Percentiles rank a stretch among this genome's conserved stretches.
Evolutionary conservation across 768 basidiomycete species (phyloP).

Genomic region (Termitomyces sp.): DNA sequence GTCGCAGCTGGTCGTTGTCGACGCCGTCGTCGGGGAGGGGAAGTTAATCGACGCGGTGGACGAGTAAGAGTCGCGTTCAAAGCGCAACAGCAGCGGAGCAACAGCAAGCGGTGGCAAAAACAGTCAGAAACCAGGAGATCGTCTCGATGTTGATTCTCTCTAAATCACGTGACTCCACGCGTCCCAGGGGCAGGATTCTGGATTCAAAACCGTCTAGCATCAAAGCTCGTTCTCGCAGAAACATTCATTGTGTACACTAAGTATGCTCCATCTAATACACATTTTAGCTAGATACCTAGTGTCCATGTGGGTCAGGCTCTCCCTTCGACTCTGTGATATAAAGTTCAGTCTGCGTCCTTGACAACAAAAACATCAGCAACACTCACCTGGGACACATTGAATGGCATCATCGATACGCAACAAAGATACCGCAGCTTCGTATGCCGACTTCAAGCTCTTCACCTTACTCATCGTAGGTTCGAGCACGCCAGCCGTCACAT

Average conservation of each 20-base stretch:
- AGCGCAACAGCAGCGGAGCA: background rate
- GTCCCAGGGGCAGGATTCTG: slow-evolving; percentile 3
- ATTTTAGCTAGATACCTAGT: slow-evolving; percentile 34
- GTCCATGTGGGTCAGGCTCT: slow-evolving; percentile 74
- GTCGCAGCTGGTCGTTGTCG: slow-evolving; percentile 26
- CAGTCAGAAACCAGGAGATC: slow-evolving; percentile 14
- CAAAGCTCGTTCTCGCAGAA: too few relatives aligned
- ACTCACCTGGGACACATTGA: slow-evolving; percentile 81
- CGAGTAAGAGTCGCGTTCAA: slow-evolving; percentile 9
- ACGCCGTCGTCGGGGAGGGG: slow-evolving; percentile 9
- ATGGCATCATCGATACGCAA: slow-evolving; percentile 97
- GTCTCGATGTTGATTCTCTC: slow-evolving; percentile 18
- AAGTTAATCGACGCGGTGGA: slow-evolving; percentile 5
- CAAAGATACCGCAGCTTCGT: slow-evolving; percentile 93
- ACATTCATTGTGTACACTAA: background rate
- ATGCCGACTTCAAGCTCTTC: slow-evolving; percentile 94
- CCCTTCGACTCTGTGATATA: slow-evolving; percentile 58
- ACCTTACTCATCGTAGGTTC: slow-evolving; percentile 98
- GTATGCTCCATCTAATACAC: slow-evolving; percentile 6
- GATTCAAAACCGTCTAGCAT: too few relatives aligned
- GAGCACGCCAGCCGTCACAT: slow-evolving; percentile 87
- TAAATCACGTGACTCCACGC: slow-evolving; percentile 21
- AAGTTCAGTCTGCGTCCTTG: slow-evolving; percentile 3
- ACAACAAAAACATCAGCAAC: background rate
- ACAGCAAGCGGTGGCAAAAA: slow-evolving; percentile 12